Evolutionary conservation across 140 eudicot genomes (phyloP), one percentile per base, ranked within the genome.

Genomic region (Ambrosia hybrid): DNA sequence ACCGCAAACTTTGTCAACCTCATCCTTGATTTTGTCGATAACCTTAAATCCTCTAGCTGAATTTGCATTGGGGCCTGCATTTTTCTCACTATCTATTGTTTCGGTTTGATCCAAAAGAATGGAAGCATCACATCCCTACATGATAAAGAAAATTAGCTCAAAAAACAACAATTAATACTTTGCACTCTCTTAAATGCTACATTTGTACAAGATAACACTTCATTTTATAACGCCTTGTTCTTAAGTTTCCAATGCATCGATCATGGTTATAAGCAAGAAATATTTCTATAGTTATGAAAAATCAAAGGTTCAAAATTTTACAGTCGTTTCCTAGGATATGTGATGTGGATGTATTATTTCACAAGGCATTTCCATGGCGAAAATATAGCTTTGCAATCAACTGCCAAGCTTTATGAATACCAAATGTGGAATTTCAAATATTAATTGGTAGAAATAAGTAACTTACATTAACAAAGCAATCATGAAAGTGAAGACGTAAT

Each of bases 41-140:
- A 82, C 83, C n/a, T 70, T 73, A 11, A 76, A 81, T 51, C 82
- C 82, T 77, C 85, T 65, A 14, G 68, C 73, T 0, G 82, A 81
- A 48, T 76, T 59, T 6, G 38, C 46, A 34, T 81, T 81, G 0
- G 78, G 72, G 0, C 11, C 48, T 3, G 85, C 81, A 11, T 65
- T 61, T 57, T 76, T 76, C 36, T 81, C 82, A 5, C 82, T 79
- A 4, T 70, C 77, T 4, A 57, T 72, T 0, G 64, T 67, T 39
- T 75, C 12, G 0, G 74, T 79, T 55, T 67, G 53, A 34, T 76
- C 85, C 63, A 76, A 51, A 34, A 77, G 71, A 57, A 81, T 38
- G 5, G 85, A 81, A 12, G 52, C 85, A 57, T 81, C 85, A 57
- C 85, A 81, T 4, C 85, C 85, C 85, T 81, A 14, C 9, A 68